phyloP scores from a whole-genome alignment of 441 rosid species.

The Iberis amara region DNA sequence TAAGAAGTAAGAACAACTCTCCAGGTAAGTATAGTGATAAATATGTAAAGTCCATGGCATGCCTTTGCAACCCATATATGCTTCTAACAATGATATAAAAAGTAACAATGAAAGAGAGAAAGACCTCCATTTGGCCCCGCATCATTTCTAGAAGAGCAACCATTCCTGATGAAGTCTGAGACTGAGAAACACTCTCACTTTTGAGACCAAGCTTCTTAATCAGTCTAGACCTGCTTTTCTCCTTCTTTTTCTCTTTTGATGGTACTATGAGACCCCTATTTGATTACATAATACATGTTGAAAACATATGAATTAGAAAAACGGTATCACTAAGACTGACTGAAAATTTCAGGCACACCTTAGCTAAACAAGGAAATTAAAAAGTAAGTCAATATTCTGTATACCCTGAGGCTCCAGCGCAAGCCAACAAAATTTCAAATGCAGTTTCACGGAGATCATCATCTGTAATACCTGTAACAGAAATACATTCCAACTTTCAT shows the following conservation, averaged over 20 bases:
- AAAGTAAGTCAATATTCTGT: constrained; percentile 20
- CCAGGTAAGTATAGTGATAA: not conserved
- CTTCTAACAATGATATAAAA: constrained; percentile 5
- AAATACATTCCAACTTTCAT: constrained; percentile 13
- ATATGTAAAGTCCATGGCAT: not conserved
- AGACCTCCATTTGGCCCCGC: constrained; percentile 98
- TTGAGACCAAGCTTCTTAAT: constrained; percentile 90
- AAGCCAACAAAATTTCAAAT: constrained; percentile 85
- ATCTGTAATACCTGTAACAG: constrained; percentile 67
- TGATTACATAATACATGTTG: constrained; percentile 13
- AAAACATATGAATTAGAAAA: constrained; percentile 17
- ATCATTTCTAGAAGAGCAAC: constrained; percentile 79
- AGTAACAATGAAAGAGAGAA: constrained; percentile 17
- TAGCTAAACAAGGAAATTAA: not conserved
- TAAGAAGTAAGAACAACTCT: constrained; percentile 5
- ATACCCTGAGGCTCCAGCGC: constrained; percentile 98
- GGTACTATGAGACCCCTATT: constrained; percentile 91
- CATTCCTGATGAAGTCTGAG: constrained; percentile 67
- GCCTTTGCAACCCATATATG: constrained; percentile 14
- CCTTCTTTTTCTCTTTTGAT: constrained; percentile 83
- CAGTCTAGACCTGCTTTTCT: constrained; percentile 66
- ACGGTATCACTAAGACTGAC: not conserved
- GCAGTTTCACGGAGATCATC: constrained; percentile 97
- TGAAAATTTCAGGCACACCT: constrained; percentile 1
- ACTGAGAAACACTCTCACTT: constrained; percentile 58